Evolutionary conservation across 1,284 basidiomycete genomes (phyloP).

Genomic region (Trichosporon ovoides): DNA sequence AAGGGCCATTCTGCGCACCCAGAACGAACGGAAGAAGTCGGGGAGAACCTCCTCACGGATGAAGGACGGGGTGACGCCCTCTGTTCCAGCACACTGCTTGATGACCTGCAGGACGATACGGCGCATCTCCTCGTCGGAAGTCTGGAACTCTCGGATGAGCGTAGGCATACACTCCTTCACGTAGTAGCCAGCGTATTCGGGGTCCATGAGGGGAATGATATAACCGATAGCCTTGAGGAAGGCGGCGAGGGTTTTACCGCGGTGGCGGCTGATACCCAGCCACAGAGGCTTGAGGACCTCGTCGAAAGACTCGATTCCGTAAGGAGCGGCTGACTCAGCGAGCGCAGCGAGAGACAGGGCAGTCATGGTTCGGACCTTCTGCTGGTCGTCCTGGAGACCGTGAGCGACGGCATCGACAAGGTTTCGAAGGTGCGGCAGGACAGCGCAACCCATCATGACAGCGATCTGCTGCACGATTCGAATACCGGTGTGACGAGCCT

Average conservation of each 20-base stretch:
- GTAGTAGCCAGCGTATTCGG: slow-evolving; percentile 96
- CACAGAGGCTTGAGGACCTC: slow-evolving; percentile 96
- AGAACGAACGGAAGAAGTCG: slow-evolving; percentile 99
- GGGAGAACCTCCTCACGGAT: slow-evolving; percentile 96
- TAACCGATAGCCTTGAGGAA: slow-evolving; percentile 99
- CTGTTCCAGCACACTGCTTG: slow-evolving; percentile 96
- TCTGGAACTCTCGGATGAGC: slow-evolving; percentile 98
- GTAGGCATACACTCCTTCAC: slow-evolving; percentile 96
- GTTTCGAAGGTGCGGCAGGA: slow-evolving; percentile 92
- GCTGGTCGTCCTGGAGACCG: slow-evolving; percentile 94
- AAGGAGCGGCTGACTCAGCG: slow-evolving; percentile 94
- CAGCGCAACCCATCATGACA: slow-evolving; percentile 99
- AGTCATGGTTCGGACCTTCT: slow-evolving; percentile 99
- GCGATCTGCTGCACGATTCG: slow-evolving; percentile 99
- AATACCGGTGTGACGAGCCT: slow-evolving; percentile 97
- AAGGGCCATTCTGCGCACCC: slow-evolving; percentile 95
- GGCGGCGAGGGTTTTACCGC: slow-evolving; percentile 95
- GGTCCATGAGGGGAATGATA: slow-evolving; percentile 99
- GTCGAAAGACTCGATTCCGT: slow-evolving; percentile 99
- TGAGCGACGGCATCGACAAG: slow-evolving; percentile 95
- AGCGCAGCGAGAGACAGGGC: slow-evolving; percentile 92
- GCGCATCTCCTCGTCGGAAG: slow-evolving; percentile 99
- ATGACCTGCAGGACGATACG: slow-evolving; percentile 99
- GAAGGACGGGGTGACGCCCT: slow-evolving; percentile 88
- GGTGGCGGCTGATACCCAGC: slow-evolving; percentile 95